These are phyloP conservation scores for Fusarium sp. DNA, from an alignment of 2,329 filamentous ascomycete genomes.

Conservation along the genomic window DNA sequence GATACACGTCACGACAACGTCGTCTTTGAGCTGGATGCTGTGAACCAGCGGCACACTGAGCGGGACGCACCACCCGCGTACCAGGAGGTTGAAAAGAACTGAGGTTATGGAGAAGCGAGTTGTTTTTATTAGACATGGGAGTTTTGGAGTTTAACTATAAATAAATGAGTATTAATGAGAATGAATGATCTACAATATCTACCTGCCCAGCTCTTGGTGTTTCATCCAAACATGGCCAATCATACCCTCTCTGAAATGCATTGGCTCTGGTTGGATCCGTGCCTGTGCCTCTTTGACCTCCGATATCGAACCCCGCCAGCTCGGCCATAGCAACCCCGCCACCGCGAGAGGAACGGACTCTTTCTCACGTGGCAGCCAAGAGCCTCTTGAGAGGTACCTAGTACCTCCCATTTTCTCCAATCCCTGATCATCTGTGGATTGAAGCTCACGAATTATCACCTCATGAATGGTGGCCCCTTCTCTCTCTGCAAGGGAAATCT, in stretches of 20 bases:
- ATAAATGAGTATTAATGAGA: neutral
- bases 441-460: neutral
- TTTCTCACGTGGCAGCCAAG: neutral
- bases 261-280: conserved; percentile 35
- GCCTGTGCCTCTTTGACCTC: conserved; percentile 25
- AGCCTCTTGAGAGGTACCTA: neutral
- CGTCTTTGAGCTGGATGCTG: conserved; percentile 11
- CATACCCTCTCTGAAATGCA: conserved; percentile 21
- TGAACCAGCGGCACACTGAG: conserved; percentile 2
- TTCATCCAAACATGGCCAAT: neutral
- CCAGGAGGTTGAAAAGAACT: conserved; percentile 32
- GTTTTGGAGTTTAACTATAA: neutral
- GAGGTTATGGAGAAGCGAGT: neutral
- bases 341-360: neutral
- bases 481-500: neutral
- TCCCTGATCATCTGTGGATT: neutral
- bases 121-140: neutral
- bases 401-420: no score
- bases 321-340: conserved; percentile 6
- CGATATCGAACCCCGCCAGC: conserved; percentile 39
- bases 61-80: conserved; percentile 36
- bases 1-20: neutral
- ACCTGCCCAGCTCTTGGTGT: neutral
- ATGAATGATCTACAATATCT: neutral
- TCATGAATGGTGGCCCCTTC: neutral